Evolutionary conservation across 441 rosid genomes (phyloP).

Genomic region (Erodium trifolium): DNA sequence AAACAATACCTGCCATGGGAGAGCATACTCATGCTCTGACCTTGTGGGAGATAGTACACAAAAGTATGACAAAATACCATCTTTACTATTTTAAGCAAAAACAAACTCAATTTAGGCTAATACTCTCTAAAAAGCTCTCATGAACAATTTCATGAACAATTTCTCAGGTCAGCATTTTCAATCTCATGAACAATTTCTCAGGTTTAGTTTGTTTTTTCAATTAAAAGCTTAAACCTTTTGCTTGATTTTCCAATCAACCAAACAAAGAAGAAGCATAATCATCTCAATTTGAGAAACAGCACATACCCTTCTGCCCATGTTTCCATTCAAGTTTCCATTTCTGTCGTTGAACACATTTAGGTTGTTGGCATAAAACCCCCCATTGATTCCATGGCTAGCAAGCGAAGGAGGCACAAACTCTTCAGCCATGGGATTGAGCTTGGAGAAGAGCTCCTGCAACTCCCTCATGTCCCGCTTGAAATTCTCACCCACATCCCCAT

Average conservation of each 20-base stretch:
- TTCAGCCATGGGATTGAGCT: conserved; percentile 84
- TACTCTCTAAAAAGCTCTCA: not conserved
- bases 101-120: not conserved
- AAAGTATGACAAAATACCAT: not conserved
- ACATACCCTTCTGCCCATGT: conserved; percentile 46
- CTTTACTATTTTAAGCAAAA: no score
- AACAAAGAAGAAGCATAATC: not conserved
- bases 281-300: not conserved
- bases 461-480: conserved; percentile 57
- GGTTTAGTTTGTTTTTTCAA: no score
- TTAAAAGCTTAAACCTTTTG: not conserved
- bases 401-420: conserved; percentile 83
- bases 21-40: no score
- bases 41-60: no score
- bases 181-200: not conserved
- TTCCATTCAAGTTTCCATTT: conserved; percentile 31
- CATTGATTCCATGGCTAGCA: conserved; percentile 25
- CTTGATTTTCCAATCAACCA: conserved; percentile 1
- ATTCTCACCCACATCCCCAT: conserved; percentile 35
- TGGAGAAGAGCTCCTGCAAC: conserved; percentile 73
- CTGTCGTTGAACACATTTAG: conserved; percentile 16
- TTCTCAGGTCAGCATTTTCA: not conserved
- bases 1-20: no score
- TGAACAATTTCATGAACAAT: no score
- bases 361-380: conserved; percentile 34